Evolutionary conservation across 2,329 filamentous ascomycete genomes (phyloP).

Genomic region (Teratosphaeria gauchensis): DNA sequence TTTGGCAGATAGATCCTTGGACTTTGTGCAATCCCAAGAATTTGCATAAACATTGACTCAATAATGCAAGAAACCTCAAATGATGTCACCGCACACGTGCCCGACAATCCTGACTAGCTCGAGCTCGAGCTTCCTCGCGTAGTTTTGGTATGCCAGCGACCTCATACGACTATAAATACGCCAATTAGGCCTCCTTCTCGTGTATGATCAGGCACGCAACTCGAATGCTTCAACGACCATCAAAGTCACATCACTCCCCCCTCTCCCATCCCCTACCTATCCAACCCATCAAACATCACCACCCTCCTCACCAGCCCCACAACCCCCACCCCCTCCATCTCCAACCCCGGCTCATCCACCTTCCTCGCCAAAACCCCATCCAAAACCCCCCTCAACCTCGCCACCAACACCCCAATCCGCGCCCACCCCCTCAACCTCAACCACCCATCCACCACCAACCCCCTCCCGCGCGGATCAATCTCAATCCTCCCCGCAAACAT

Average conservation of each 20-base stretch:
- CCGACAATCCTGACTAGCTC: too few relatives aligned
- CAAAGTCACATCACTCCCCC: background rate
- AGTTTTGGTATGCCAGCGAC: too few relatives aligned
- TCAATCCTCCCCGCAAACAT: constrained; percentile 79
- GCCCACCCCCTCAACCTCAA: constrained; percentile 81
- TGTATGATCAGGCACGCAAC: background rate
- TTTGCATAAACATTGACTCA: too few relatives aligned
- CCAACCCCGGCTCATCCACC: constrained; percentile 59
- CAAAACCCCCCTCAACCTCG: constrained; percentile 72
- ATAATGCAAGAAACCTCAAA: too few relatives aligned
- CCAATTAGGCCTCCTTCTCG: too few relatives aligned
- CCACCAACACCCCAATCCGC: constrained; percentile 81
- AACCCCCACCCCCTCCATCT: constrained; percentile 47
- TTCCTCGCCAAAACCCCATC: constrained; percentile 74
- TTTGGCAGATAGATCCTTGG: too few relatives aligned
- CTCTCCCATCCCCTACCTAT: constrained; percentile 12
- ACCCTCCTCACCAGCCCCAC: constrained; percentile 69
- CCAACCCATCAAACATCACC: constrained; percentile 72
- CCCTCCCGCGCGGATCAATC: constrained; percentile 78
- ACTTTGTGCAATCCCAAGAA: too few relatives aligned
- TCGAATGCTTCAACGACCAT: background rate
- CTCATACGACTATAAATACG: too few relatives aligned
- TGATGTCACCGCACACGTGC: too few relatives aligned
- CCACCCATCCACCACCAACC: constrained; percentile 88
- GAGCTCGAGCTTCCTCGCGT: too few relatives aligned